Evolutionary conservation across 108 stramenopile genomes (phyloP).

Genomic region (Nitzschia sp.): DNA sequence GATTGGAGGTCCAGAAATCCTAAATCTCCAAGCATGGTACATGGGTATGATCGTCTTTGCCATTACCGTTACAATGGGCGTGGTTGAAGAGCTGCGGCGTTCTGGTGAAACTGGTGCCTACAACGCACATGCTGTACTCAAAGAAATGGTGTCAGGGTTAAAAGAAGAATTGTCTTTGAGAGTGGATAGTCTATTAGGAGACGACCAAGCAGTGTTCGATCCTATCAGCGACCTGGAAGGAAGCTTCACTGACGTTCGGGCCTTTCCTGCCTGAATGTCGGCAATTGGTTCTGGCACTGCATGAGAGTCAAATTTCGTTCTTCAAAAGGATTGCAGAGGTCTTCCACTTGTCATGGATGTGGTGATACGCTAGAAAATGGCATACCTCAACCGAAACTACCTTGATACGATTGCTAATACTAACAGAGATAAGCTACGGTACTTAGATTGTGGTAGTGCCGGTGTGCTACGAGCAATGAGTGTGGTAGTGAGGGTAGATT

Average conservation of each 20-base stretch:
- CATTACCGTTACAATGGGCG: slow-evolving; percentile 60
- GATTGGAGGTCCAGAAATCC: slow-evolving; percentile 51
- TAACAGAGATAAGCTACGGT: no score
- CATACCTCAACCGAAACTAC: no score
- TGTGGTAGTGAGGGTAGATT: no score
- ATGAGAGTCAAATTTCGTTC: no score
- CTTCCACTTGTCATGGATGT: no score
- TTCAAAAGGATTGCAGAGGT: no score
- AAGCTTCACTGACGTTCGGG: neutral
- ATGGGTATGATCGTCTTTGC: slow-evolving; percentile 64
- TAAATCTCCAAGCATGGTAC: slow-evolving; percentile 50
- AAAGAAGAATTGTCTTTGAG: slow-evolving; percentile 69
- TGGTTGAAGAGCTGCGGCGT: slow-evolving; percentile 67
- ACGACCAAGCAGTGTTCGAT: slow-evolving; percentile 12
- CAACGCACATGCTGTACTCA: slow-evolving; percentile 72
- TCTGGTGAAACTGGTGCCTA: slow-evolving; percentile 70
- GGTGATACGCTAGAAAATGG: no score
- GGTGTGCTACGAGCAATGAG: no score
- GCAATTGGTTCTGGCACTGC: no score
- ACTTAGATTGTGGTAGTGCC: no score
- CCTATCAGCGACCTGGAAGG: slow-evolving; percentile 38
- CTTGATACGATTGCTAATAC: no score
- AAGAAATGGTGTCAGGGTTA: slow-evolving; percentile 77
- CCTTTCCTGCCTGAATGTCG: no score
- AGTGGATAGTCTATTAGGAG: slow-evolving; percentile 28